phyloP scores from a whole-genome alignment of 306 rosid species.

The Vachellia pachyceras region DNA sequence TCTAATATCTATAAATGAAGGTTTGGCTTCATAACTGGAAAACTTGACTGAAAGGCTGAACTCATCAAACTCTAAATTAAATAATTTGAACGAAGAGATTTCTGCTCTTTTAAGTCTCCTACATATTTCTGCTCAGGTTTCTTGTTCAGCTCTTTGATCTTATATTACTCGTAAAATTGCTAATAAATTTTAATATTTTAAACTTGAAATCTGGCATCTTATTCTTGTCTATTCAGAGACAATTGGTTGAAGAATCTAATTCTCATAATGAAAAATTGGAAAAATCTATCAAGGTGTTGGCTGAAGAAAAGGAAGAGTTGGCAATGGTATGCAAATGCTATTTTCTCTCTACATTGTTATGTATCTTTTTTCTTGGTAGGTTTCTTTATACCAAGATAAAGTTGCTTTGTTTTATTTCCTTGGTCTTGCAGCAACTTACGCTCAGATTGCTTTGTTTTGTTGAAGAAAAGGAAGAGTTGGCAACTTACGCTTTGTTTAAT shows the following conservation, averaged over 20 bases:
- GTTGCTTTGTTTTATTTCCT: slow-evolving; percentile 33
- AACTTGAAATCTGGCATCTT: slow-evolving; percentile 37
- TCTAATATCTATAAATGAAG: slow-evolving; percentile 57
- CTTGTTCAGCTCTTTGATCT: slow-evolving; percentile 16
- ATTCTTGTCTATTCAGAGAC: slow-evolving; percentile 56
- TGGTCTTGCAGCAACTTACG: slow-evolving; percentile 74
- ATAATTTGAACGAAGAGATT: slow-evolving; percentile 65
- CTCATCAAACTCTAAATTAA: slow-evolving; percentile 56
- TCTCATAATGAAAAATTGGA: slow-evolving; percentile 59
- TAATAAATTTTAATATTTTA: slow-evolving; percentile 25
- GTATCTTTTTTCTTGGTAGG: slow-evolving; percentile 1
- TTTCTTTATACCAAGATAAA: slow-evolving; percentile 31
- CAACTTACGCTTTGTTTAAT: no score
- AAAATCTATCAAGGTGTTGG: slow-evolving; percentile 58
- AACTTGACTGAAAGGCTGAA: slow-evolving; percentile 59
- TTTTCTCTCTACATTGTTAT: slow-evolving; percentile 31
- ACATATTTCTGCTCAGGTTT: slow-evolving; percentile 32
- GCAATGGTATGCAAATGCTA: slow-evolving; percentile 64
- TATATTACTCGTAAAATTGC: slow-evolving; percentile 1
- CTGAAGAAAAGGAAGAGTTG: slow-evolving; percentile 85
- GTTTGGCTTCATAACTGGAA: slow-evolving; percentile 66
- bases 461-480: no score
- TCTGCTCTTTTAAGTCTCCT: slow-evolving; percentile 66
- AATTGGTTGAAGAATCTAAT: slow-evolving; percentile 67
- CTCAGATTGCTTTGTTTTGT: no score